Evolutionary conservation across 805 yeast genomes (phyloP).

Genomic region (Candida chilensis): DNA sequence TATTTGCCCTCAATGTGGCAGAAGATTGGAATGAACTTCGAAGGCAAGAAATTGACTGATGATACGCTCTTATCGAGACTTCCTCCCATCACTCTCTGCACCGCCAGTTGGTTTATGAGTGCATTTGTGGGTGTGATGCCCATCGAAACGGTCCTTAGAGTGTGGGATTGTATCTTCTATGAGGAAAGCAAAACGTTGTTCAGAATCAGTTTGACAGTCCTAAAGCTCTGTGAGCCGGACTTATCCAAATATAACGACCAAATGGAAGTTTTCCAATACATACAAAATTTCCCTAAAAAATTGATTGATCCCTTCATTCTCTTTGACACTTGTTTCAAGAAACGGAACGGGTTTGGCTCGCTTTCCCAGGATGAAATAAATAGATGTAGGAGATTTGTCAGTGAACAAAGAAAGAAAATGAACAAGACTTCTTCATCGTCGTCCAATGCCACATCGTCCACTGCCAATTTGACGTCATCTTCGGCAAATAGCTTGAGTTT

Average conservation of each 20-base stretch:
- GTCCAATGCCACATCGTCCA: no score
- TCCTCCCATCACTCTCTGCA: slow-evolving; percentile 88
- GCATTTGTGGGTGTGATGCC: slow-evolving; percentile 89
- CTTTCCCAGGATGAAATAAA: slow-evolving; percentile 76
- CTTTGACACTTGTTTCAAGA: slow-evolving; percentile 69
- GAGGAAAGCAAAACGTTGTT: slow-evolving; percentile 86
- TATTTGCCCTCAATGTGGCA: slow-evolving; percentile 78
- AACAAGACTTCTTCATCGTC: no score
- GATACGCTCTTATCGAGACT: slow-evolving; percentile 57
- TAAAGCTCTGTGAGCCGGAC: slow-evolving; percentile 66
- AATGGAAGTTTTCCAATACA: slow-evolving; percentile 70
- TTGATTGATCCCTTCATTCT: slow-evolving; percentile 61
- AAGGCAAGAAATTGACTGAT: slow-evolving; percentile 27
- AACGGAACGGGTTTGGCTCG: slow-evolving; percentile 62
- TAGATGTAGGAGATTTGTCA: slow-evolving; percentile 71
- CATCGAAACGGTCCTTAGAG: slow-evolving; percentile 74
- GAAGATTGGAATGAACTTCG: slow-evolving; percentile 27
- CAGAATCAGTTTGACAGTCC: slow-evolving; percentile 71
- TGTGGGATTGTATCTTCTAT: slow-evolving; percentile 93
- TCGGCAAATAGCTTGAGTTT: not conserved
- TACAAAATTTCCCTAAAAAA: slow-evolving; percentile 75
- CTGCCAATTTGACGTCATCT: not conserved
- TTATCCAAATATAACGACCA: slow-evolving; percentile 35
- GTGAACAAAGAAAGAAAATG: slow-evolving; percentile 42
- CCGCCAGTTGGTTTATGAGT: slow-evolving; percentile 98